phyloP scores from a whole-genome alignment of 2,329 filamentous ascomycete species.

The Fusarium guadeloupense region DNA sequence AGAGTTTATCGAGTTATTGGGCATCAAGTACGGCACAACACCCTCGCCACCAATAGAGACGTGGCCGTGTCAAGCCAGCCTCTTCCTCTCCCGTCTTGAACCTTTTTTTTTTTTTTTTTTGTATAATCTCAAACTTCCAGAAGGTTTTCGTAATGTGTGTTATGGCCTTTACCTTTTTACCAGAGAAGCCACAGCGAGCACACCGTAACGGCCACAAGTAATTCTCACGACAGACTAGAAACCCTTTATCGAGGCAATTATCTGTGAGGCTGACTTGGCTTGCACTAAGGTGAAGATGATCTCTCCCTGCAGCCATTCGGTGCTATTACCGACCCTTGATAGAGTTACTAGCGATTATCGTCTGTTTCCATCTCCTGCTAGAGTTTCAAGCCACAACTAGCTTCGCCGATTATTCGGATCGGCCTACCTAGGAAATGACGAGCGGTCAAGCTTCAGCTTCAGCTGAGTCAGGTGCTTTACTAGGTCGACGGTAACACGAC shows the following conservation, averaged over 20 bases:
- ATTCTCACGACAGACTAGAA: background rate
- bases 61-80: background rate
- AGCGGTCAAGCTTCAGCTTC: background rate
- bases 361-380: background rate
- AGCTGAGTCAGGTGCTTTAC: background rate
- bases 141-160: background rate
- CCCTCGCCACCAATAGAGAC: background rate
- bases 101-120: background rate
- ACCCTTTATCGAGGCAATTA: background rate
- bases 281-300: background rate
- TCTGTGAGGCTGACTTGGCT: background rate
- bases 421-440: background rate
- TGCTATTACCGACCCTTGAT: background rate
- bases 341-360: background rate
- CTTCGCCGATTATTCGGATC: background rate
- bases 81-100: too few species aligned
- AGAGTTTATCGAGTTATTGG: background rate
- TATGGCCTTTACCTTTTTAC: background rate
- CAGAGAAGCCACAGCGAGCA: background rate
- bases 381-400: background rate
- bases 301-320: background rate
- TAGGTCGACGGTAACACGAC: background rate
- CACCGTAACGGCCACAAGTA: background rate
- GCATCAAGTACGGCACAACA: background rate
- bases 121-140: background rate